These are phyloP conservation scores for Debaryomycetaceae sp. DNA, from an alignment of 1,139 yeast species.

Conservation along the genomic window DNA sequence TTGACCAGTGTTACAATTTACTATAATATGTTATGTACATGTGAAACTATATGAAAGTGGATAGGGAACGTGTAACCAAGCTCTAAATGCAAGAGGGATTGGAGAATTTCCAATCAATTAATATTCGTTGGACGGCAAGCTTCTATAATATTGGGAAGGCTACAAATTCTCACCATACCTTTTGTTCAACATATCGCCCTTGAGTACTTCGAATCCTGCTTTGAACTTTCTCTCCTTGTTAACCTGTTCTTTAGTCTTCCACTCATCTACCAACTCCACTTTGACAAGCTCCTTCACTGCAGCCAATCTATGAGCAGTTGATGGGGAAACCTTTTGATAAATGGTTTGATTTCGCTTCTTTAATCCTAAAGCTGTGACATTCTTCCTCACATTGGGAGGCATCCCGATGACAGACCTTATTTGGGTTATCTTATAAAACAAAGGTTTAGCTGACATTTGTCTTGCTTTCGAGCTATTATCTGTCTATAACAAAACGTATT, in stretches of 20 bases:
- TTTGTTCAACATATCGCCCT: constrained; percentile 11
- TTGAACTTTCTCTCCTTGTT: constrained; percentile 55
- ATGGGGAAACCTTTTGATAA: constrained; percentile 71
- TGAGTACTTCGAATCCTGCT: constrained; percentile 51
- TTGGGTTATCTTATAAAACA: constrained; percentile 64
- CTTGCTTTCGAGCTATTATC: too few species aligned
- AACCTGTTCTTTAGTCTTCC: constrained; percentile 47
- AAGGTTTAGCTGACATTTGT: constrained; percentile 14
- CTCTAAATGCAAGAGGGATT: too few species aligned
- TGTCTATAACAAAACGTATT: background rate
- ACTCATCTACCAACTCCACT: constrained; percentile 67
- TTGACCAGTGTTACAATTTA: too few species aligned
- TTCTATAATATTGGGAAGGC: background rate
- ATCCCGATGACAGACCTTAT: constrained; percentile 81
- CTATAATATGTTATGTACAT: too few species aligned
- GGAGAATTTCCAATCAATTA: too few species aligned
- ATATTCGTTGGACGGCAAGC: too few species aligned
- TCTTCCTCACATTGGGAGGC: constrained; percentile 63
- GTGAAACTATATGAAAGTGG: too few species aligned
- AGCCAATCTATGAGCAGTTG: constrained; percentile 81
- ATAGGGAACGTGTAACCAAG: too few species aligned
- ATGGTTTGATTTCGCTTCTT: constrained; percentile 69
- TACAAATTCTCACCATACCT: constrained; percentile 3
- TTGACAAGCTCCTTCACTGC: constrained; percentile 85
- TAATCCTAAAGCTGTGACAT: constrained; percentile 73